A percentile compares a stretch with the other conserved stretches of the same genome.
phyloP scores from a whole-genome alignment of 257 asterid genomes.

The Nicotiana tomentosiformis region DNA sequence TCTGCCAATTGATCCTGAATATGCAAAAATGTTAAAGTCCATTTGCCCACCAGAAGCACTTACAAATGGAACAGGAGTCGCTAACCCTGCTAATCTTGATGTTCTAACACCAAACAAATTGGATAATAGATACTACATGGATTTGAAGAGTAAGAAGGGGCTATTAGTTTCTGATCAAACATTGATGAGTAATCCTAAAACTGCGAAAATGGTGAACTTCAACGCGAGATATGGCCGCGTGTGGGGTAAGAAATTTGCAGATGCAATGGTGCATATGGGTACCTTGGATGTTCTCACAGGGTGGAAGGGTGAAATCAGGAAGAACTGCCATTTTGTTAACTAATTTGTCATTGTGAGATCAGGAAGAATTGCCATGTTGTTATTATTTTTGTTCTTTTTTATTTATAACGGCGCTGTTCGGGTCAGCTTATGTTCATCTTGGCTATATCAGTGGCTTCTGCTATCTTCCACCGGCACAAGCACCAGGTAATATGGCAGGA shows the following conservation, averaged over 20 bases:
- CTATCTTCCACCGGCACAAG: too few species aligned
- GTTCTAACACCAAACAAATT: constrained; percentile 23
- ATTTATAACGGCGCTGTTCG: too few species aligned
- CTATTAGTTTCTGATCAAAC: constrained; percentile 44
- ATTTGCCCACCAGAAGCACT: constrained; percentile 42
- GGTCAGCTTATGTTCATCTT: too few species aligned
- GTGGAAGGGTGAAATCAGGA: constrained; percentile 44
- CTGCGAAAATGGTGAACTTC: constrained; percentile 27
- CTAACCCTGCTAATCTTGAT: constrained; percentile 31
- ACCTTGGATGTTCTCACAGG: constrained; percentile 45
- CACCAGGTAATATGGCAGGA: background rate
- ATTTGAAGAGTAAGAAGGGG: constrained; percentile 27
- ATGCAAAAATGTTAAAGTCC: constrained; percentile 24
- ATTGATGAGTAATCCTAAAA: constrained; percentile 29
- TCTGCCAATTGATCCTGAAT: constrained; percentile 28
- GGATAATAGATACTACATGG: constrained; percentile 45
- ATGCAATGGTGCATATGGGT: constrained; percentile 67
- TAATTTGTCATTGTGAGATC: constrained; percentile 11
- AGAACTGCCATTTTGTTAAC: constrained; percentile 37
- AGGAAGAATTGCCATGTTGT: background rate
- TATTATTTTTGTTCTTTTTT: too few species aligned
- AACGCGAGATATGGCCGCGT: constrained; percentile 22
- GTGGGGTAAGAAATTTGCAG: constrained; percentile 50
- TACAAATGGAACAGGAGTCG: constrained; percentile 1
- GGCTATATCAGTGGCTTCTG: too few species aligned